Percentiles rank a stretch among this genome's conserved stretches.
These are phyloP conservation scores for Albugo laibachii DNA, from an alignment of 352 stramenopile species.

Conservation along the genomic window DNA sequence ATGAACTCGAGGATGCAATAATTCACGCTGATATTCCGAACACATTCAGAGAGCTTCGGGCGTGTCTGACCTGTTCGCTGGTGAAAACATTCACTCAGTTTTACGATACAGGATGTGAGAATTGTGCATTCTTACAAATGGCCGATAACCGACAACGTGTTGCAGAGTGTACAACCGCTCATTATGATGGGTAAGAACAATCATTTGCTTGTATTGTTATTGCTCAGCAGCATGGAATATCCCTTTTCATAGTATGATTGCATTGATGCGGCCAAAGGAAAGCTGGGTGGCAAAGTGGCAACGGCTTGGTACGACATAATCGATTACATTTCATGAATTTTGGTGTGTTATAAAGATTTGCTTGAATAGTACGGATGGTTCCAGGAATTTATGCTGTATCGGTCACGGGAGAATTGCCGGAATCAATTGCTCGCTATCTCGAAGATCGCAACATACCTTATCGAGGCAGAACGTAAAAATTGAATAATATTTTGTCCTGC, in stretches of 20 bases:
- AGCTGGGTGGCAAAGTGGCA: constrained; percentile 83
- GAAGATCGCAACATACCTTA: constrained; percentile 77
- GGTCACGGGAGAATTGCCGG: constrained; percentile 62
- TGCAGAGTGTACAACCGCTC: constrained; percentile 73
- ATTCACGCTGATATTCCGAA: constrained; percentile 75
- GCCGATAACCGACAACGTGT: constrained; percentile 77
- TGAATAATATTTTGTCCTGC: no score
- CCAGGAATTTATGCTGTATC: constrained; percentile 77
- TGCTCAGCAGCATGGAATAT: neutral
- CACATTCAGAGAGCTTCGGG: constrained; percentile 71
- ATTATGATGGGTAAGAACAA: constrained; percentile 57
- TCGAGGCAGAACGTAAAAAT: constrained; percentile 9
- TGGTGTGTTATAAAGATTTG: neutral
- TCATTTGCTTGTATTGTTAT: neutral
- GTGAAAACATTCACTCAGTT: constrained; percentile 83
- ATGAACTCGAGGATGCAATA: constrained; percentile 47
- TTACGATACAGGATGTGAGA: constrained; percentile 80
- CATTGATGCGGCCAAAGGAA: constrained; percentile 78
- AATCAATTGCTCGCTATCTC: constrained; percentile 77
- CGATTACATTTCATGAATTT: neutral
- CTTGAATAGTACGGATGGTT: constrained; percentile 36
- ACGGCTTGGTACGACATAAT: constrained; percentile 32
- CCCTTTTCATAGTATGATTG: constrained; percentile 41
- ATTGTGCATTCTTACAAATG: constrained; percentile 79
- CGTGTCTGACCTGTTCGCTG: constrained; percentile 78